Evolutionary conservation across 2,329 filamentous ascomycete genomes (phyloP).

Genomic region (Penicillium sp.): DNA sequence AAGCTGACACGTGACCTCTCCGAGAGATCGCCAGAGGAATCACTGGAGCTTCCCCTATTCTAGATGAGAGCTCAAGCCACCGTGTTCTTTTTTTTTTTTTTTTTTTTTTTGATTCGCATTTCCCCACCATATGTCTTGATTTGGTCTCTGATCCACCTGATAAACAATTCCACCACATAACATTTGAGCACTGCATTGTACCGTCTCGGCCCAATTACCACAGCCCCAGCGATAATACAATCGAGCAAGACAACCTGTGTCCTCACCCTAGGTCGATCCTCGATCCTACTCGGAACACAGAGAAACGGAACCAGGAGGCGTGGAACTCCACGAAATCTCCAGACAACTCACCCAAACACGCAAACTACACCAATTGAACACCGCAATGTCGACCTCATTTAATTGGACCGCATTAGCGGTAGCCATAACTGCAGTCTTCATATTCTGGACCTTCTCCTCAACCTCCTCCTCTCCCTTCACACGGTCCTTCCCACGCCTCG

Average conservation of each 20-base stretch:
- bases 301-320: not conserved
- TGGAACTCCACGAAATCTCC: not conserved
- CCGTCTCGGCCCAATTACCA: not conserved
- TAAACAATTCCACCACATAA: not conserved
- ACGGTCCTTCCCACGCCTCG: constrained; percentile 57
- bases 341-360: not conserved
- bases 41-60: constrained; percentile 22
- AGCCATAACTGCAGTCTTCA: constrained; percentile 41
- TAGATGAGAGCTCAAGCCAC: constrained; percentile 20
- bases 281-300: not conserved
- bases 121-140: constrained; percentile 20
- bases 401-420: constrained; percentile 30
- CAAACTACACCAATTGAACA: not conserved
- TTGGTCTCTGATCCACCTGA: constrained; percentile 4
- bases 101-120: constrained; percentile 13
- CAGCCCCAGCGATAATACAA: not conserved
- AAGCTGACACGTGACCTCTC: constrained; percentile 13
- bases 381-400: constrained; percentile 22
- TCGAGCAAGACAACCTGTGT: not conserved
- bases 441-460: constrained; percentile 44
- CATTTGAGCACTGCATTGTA: not conserved
- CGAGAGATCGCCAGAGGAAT: constrained; percentile 11
- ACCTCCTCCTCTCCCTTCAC: constrained; percentile 41
- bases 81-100: constrained; percentile 25
- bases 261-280: not conserved